Evolutionary conservation across 441 rosid genomes (phyloP), one percentile per base, ranked within the genome.

Genomic region (Jatropha podagrica): DNA sequence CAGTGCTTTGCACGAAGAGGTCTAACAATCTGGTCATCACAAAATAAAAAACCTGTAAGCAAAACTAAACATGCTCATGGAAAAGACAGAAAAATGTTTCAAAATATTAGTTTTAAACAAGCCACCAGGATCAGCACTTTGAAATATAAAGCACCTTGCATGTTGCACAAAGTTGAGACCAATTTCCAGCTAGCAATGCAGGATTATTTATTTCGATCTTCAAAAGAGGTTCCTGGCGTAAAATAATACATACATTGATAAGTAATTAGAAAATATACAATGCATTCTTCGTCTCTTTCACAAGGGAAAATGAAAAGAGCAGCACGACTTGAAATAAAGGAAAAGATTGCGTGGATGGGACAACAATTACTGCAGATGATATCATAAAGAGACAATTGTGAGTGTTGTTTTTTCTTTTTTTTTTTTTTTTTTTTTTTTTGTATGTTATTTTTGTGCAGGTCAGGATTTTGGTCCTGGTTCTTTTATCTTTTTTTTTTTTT

Each of bases 1-100:
- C 99, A 96, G 79, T 96, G 99, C 89, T 96, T 94, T 5, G 98
- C 96, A 26, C 98, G 99, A 75, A 94, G 90, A 78, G 99, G 97
- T 84, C 97, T 86, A 72, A 96, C 93, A 76, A 96, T 94, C 97
- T 96, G 84, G 68, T 76, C 64, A 69, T 37, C 58, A 40, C 15
- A 81, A 8, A 72, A 71, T 27, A 79, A 59, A 73, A 68, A 32
- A 71, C 48, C 38, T 32, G 14, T 15, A 59, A 69, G 44, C 41
- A 77, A 15, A 77, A 44, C 74, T 46, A 51, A 32, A 73, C 64
- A 27, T 67, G 66, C 54, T 0, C 62, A 41, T 60, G 69, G 59
- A 77, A 74, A 13, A 68, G 3, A 44, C 12, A 62, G 58, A 61
- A 40, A 4, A 54, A 23, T 52, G 18, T 4, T 23, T 58, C 52